Evolutionary conservation across 768 basidiomycete genomes (phyloP).

Genomic region (Calocybe indica): DNA sequence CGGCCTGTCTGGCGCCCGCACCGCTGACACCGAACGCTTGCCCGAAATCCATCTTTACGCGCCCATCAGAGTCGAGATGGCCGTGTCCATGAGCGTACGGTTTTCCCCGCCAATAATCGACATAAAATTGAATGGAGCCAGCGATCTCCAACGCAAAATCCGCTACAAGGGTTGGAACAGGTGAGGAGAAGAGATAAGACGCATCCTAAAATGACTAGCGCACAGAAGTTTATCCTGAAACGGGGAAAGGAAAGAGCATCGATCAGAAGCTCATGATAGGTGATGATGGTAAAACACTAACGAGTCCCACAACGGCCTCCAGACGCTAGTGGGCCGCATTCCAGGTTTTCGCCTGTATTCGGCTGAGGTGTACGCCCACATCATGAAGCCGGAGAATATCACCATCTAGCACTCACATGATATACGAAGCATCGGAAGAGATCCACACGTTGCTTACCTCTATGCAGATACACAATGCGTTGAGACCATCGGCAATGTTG

Average conservation of each 20-base stretch:
- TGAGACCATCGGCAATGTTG: constrained; percentile 81
- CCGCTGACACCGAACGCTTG: constrained; percentile 31
- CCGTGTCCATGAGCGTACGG: constrained; percentile 16
- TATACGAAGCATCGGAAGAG: background rate
- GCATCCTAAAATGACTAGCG: background rate
- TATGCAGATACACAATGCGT: constrained; percentile 75
- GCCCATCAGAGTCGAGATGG: constrained; percentile 6
- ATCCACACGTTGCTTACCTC: constrained; percentile 44
- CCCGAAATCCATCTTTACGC: constrained; percentile 20
- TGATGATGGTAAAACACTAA: constrained; percentile 22
- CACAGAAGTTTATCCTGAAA: constrained; percentile 28
- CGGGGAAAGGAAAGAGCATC: background rate
- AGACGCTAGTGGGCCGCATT: constrained; percentile 44
- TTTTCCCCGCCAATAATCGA: constrained; percentile 27
- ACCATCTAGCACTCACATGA: constrained; percentile 57
- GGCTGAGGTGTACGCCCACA: constrained; percentile 72
- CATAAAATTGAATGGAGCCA: constrained; percentile 57
- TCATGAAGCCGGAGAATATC: constrained; percentile 70
- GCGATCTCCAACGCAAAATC: constrained; percentile 67
- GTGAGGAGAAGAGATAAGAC: background rate
- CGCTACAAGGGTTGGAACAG: constrained; percentile 22
- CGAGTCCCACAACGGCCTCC: constrained; percentile 72
- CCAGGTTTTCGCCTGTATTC: constrained; percentile 56
- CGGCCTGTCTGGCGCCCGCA: background rate
- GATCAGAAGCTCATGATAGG: constrained; percentile 8